These are phyloP conservation scores for Salvia splendens DNA, from an alignment of 257 asterid genomes.

Conservation along the genomic window DNA sequence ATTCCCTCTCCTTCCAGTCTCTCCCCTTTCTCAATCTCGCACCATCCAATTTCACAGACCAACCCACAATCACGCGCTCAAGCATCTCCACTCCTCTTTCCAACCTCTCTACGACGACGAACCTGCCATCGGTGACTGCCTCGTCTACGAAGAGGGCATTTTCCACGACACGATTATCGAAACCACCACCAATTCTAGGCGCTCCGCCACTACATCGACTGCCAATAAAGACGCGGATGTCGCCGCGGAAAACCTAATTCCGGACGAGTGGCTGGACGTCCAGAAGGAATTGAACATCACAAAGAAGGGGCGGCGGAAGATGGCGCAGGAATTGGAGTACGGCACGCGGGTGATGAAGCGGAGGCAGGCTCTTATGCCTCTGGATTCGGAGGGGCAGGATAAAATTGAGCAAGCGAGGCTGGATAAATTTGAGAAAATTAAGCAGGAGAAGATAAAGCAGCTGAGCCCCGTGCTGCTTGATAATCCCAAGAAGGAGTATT, in stretches of 20 bases:
- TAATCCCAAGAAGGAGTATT: constrained; percentile 42
- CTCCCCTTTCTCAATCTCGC: constrained; percentile 31
- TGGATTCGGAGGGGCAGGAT: constrained; percentile 38
- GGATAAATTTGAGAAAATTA: constrained; percentile 26
- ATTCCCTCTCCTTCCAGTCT: constrained; percentile 23
- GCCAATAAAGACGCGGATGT: constrained; percentile 27
- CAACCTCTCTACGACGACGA: constrained; percentile 49
- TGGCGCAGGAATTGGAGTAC: constrained; percentile 59
- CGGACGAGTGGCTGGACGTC: constrained; percentile 73
- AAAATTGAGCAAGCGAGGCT: neutral
- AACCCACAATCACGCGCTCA: neutral
- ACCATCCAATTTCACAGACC: constrained; percentile 3
- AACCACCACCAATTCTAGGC: constrained; percentile 12
- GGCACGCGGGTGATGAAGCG: constrained; percentile 69
- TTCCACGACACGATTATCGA: constrained; percentile 72
- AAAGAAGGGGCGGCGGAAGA: constrained; percentile 80
- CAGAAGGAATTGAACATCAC: constrained; percentile 72
- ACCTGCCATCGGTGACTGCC: constrained; percentile 73
- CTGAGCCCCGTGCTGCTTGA: constrained; percentile 78
- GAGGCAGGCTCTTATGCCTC: constrained; percentile 59
- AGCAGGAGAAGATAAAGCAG: constrained; percentile 61
- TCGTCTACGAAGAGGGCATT: constrained; percentile 82
- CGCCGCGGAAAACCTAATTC: constrained; percentile 70
- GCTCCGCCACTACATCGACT: constrained; percentile 18
- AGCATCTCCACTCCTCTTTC: constrained; percentile 37